These are phyloP conservation scores for Lachnellula occidentalis DNA, from an alignment of 2,329 filamentous ascomycete species.

Conservation along the genomic window DNA sequence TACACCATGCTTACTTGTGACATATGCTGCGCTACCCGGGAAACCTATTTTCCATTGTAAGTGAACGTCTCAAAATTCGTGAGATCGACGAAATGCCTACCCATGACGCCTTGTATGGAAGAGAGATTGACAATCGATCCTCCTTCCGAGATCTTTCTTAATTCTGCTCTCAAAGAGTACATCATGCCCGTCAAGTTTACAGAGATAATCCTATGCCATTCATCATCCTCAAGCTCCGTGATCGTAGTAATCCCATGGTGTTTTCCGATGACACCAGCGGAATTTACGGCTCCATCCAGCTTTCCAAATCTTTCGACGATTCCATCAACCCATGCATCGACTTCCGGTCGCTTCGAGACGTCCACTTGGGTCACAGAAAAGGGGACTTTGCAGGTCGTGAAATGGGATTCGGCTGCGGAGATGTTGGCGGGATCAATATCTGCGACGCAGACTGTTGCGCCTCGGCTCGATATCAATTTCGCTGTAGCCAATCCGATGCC, in stretches of 20 bases:
- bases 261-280: conserved; percentile 39
- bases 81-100: conserved; percentile 21
- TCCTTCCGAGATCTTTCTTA: conserved; percentile 35
- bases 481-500: conserved; percentile 73
- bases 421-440: conserved; percentile 20
- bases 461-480: conserved; percentile 34
- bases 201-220: conserved; percentile 35
- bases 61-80: conserved; percentile 29
- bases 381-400: conserved; percentile 23
- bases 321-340: conserved; percentile 34
- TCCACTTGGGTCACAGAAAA: conserved; percentile 30
- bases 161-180: conserved; percentile 35
- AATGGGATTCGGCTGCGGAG: conserved; percentile 28
- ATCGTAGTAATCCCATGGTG: conserved; percentile 28
- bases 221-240: conserved; percentile 31
- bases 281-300: conserved; percentile 45
- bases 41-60: conserved; percentile 27
- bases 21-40: conserved; percentile 32
- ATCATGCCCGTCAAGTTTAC: conserved; percentile 36
- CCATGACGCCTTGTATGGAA: conserved; percentile 46
- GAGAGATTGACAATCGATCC: conserved; percentile 36
- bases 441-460: conserved; percentile 24
- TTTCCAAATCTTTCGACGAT: conserved; percentile 33
- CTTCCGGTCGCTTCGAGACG: conserved; percentile 27
- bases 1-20: conserved; percentile 36